phyloP scores from a whole-genome alignment of 2,329 filamentous ascomycete species.

The Colletotrichum zoysiae region DNA sequence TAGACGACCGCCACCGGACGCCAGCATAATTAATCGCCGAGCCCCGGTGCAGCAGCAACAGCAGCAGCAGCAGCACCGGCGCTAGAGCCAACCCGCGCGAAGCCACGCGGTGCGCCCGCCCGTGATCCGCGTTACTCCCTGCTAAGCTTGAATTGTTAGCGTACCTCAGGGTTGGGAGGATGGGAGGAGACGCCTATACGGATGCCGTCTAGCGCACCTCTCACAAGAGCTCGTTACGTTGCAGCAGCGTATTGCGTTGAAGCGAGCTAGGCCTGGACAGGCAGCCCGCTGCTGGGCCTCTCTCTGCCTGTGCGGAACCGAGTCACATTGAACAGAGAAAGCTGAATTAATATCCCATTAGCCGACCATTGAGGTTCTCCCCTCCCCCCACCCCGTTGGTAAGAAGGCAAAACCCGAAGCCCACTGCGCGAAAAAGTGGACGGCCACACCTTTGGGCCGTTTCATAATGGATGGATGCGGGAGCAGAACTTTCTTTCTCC shows the following conservation, averaged over 20 bases:
- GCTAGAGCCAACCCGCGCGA: slow-evolving; percentile 8
- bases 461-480: slow-evolving; percentile 15
- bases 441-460: slow-evolving; percentile 21
- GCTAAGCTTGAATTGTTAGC: slow-evolving; percentile 39
- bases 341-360: neutral
- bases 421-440: neutral
- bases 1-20: neutral
- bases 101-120: slow-evolving; percentile 20
- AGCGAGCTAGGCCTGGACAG: neutral
- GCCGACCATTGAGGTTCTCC: neutral
- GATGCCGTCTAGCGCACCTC: neutral
- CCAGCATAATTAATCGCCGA: neutral
- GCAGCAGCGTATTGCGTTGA: neutral
- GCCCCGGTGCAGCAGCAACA: slow-evolving; percentile 2
- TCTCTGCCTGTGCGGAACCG: slow-evolving; percentile 15
- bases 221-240: too few species aligned
- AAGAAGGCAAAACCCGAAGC: neutral
- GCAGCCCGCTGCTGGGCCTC: neutral
- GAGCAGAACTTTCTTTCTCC: neutral
- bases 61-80: slow-evolving; percentile 13
- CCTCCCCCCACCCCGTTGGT: slow-evolving; percentile 8
- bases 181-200: neutral
- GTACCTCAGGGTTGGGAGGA: slow-evolving; percentile 28
- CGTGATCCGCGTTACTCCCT: slow-evolving; percentile 10
- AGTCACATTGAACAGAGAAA: neutral